Evolutionary conservation across 768 basidiomycete species (phyloP), one percentile per base, ranked within the genome.

Genomic region (Russula griseocarnosa): DNA sequence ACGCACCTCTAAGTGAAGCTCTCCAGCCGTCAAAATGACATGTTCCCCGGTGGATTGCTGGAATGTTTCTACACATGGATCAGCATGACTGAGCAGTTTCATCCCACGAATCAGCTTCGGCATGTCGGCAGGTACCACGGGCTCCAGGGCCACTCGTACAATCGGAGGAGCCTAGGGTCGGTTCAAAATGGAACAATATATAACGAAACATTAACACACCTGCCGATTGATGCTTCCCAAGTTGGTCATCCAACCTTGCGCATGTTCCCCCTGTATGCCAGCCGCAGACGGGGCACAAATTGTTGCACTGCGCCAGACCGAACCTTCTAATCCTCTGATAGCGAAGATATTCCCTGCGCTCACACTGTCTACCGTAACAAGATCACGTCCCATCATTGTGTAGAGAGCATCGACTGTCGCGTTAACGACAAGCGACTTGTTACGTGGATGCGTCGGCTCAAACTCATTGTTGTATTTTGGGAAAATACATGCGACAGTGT

Each of bases 21-120:
- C 96, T 36, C 97, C 97, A 1, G 97, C 97, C 3, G 92, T 92
- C 64, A 98, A 75, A 67, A 99, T 97, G 61, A 99, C 97, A 73
- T 97, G 90, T 73, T 99, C 97, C 36, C 97, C 97, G 0, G 95
- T 97, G 70, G 92, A 85, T 74, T 98, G 97, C 69, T 98, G 94
- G 73, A 98, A 94, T 0, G 92, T 95, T 72, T 98, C 94, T 5
- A 96, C 95, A 67, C 94, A 98, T 1, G 97, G 96, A 76, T 98
- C 97, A 5, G 94, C 88, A 72, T 98, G 95, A 68, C 88, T 90
- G 38, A 99, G 83, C 14, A 98, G 78, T 67, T 89, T 90, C 60
- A 99, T 78, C 1, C 97, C 97, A 42, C 81, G 82, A 51, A 98
- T 82, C 26, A 99, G 80, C 72, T 92, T 94, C 1, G 86, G 87